Evolutionary conservation across 1,284 basidiomycete genomes (phyloP).

Genomic region (Schizophyllum commune): DNA sequence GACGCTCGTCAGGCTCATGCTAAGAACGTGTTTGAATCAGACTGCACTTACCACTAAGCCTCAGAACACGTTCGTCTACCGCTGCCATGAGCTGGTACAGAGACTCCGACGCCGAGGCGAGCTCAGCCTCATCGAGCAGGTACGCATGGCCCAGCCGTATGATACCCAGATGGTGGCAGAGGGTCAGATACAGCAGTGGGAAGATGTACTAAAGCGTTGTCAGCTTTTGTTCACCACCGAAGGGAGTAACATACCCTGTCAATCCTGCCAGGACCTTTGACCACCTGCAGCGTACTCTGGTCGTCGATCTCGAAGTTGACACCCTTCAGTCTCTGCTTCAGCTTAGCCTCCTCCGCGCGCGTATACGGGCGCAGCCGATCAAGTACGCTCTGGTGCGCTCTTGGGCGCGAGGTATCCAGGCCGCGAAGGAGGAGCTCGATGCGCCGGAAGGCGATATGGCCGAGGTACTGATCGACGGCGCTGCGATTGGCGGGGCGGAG

Average conservation of each 20-base stretch:
- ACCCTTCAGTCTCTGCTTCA: conserved; percentile 16
- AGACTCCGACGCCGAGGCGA: conserved; percentile 22
- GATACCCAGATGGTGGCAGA: conserved; percentile 28
- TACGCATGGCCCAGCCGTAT: conserved; percentile 28
- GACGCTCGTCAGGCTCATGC: not conserved
- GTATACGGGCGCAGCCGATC: not conserved
- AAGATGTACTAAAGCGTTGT: conserved; percentile 25
- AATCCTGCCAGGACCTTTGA: conserved; percentile 22
- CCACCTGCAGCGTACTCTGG: conserved; percentile 16
- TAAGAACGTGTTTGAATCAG: too few relatives aligned
- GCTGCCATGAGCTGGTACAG: conserved; percentile 22
- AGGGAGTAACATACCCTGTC: conserved; percentile 17
- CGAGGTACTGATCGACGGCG: conserved; percentile 28
- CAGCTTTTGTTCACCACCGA: not conserved
- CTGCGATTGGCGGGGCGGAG: conserved; percentile 23
- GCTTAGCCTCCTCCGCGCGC: conserved; percentile 13
- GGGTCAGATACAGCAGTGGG: conserved; percentile 30
- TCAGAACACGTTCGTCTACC: conserved; percentile 25
- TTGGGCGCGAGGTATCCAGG: conserved; percentile 16
- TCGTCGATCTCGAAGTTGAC: conserved; percentile 20
- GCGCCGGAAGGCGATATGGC: conserved; percentile 23
- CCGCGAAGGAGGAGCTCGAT: conserved; percentile 30
- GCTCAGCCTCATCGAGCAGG: conserved; percentile 26
- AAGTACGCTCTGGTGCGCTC: not conserved
- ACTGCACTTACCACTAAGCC: conserved; percentile 24